Conservation (phyloP, 2,329 filamentous ascomycete genomes). For the Penicillium vulpinum region DNA sequence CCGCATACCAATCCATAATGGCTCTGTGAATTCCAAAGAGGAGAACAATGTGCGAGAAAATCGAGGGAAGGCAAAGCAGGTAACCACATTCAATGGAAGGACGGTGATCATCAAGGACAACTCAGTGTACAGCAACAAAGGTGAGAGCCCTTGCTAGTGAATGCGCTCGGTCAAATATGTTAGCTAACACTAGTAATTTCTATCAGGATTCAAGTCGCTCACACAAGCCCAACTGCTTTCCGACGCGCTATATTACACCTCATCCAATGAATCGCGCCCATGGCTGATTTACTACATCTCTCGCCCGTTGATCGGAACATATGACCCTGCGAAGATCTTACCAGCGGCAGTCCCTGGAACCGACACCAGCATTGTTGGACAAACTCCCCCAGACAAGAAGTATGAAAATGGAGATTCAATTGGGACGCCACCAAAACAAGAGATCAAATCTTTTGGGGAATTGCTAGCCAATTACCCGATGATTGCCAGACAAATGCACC, state of each 20-base stretch:
- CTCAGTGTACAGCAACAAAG: constrained; percentile 94
- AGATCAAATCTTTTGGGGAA: constrained; percentile 87
- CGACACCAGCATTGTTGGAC: constrained; percentile 31
- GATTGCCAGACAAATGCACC: constrained; percentile 95
- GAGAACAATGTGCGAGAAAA: constrained; percentile 74
- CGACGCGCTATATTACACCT: constrained; percentile 85
- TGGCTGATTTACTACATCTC: constrained; percentile 98
- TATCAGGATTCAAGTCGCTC: constrained; percentile 80
- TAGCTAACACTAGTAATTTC: constrained; percentile 11
- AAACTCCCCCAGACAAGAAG: constrained; percentile 24
- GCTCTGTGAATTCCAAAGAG: constrained; percentile 52
- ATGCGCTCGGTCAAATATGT: constrained; percentile 7
- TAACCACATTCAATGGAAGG: constrained; percentile 86
- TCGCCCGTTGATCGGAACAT: constrained; percentile 77
- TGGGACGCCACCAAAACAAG: constrained; percentile 66
- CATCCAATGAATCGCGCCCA: constrained; percentile 83
- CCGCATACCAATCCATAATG: constrained; percentile 66
- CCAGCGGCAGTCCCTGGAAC: constrained; percentile 60
- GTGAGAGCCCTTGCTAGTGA: constrained; percentile 49
- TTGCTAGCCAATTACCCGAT: constrained; percentile 88
- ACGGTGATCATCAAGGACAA: constrained; percentile 94
- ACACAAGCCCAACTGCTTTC: constrained; percentile 84
- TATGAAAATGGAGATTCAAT: constrained; percentile 33
- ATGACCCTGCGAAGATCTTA: constrained; percentile 71
- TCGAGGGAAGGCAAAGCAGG: constrained; percentile 90